phyloP scores from a whole-genome alignment of 805 yeast genomes.

The Saccharomyces mikatae region DNA sequence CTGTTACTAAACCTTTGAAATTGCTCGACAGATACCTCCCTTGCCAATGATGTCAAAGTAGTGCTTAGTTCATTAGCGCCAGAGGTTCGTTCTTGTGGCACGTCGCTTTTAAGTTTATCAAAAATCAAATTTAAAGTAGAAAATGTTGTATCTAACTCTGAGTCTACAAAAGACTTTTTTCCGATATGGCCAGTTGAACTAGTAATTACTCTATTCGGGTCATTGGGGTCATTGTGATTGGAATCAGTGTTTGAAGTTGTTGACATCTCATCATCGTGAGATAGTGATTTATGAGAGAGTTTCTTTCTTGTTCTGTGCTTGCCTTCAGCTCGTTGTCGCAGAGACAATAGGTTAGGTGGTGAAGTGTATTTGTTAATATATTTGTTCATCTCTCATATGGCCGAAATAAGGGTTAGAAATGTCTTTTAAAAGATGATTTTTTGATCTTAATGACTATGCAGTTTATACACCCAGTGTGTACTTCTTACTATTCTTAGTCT shows the following conservation, averaged over 20 bases:
- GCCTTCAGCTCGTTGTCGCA: slow-evolving; percentile 23
- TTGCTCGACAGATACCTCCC: slow-evolving; percentile 78
- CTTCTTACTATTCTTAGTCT: background rate
- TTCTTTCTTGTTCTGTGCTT: slow-evolving; percentile 18
- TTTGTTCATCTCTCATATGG: background rate
- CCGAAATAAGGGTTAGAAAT: background rate
- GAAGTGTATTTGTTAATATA: background rate
- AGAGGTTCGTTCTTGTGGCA: slow-evolving; percentile 29
- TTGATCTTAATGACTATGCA: background rate
- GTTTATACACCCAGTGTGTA: background rate
- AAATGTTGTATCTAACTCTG: slow-evolving; percentile 22
- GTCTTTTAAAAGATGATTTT: background rate
- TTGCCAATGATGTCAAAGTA: slow-evolving; percentile 61
- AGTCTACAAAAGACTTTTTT: background rate
- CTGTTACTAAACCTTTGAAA: slow-evolving; percentile 74
- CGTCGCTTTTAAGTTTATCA: slow-evolving; percentile 31
- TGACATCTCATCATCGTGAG: slow-evolving; percentile 18
- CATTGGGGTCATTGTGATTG: slow-evolving; percentile 8
- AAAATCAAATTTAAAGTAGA: slow-evolving; percentile 33
- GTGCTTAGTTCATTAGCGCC: slow-evolving; percentile 68
- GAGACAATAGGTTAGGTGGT: slow-evolving; percentile 7
- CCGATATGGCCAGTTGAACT: slow-evolving; percentile 10
- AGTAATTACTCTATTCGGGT: slow-evolving; percentile 10
- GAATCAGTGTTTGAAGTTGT: slow-evolving; percentile 14
- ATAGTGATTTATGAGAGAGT: slow-evolving; percentile 15